Evolutionary conservation across 257 asterid species (phyloP).

Genomic region (Nicotiana tomentosiformis): DNA sequence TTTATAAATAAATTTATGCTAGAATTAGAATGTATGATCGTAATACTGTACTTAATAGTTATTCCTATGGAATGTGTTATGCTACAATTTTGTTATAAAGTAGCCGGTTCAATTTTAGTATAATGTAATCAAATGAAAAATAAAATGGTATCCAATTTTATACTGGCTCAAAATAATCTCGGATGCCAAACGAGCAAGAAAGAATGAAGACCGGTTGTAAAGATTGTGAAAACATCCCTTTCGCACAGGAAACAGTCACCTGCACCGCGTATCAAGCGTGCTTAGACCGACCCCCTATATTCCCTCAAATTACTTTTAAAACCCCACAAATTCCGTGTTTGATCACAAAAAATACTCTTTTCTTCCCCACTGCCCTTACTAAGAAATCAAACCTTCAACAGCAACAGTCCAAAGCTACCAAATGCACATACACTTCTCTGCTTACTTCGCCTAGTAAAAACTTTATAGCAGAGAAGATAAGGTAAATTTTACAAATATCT

Average conservation of each 20-base stretch:
- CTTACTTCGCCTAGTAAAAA: not conserved
- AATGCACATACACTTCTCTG: not conserved
- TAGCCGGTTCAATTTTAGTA: no score
- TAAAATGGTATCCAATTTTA: no score
- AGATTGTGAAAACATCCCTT: not conserved
- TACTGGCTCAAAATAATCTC: no score
- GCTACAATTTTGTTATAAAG: no score
- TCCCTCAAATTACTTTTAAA: not conserved
- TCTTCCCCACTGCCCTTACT: not conserved
- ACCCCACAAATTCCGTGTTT: not conserved
- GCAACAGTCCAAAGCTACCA: not conserved
- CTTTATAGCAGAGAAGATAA: not conserved
- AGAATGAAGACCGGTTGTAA: not conserved
- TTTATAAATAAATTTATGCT: no score
- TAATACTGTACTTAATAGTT: no score
- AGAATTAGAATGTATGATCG: no score
- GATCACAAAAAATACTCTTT: not conserved
- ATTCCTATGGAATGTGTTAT: no score
- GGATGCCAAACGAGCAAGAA: not conserved
- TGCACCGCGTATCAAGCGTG: not conserved
- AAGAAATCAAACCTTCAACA: not conserved
- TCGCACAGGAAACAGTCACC: not conserved
- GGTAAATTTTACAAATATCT: not conserved
- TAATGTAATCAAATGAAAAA: no score
- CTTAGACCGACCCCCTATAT: constrained; percentile 7